Percentiles rank a stretch among this genome's conserved stretches.
Conservation (phyloP, 2,329 filamentous ascomycete genomes). For the Delphinella strobiligena region DNA sequence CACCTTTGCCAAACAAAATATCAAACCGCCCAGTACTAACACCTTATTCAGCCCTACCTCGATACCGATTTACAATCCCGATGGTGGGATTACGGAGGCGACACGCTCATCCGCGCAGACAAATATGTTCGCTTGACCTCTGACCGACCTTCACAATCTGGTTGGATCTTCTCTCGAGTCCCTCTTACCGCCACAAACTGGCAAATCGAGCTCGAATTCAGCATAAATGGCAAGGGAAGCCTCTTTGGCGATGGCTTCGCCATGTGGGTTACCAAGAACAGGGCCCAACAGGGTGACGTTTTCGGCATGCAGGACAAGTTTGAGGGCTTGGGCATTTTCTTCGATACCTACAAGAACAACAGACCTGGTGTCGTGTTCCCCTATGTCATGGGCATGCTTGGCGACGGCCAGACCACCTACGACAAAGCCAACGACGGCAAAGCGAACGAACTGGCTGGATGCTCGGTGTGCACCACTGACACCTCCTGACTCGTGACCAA, state of each 20-base stretch:
- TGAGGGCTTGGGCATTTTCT: constrained; percentile 86
- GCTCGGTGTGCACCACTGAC: constrained; percentile 46
- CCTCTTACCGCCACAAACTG: constrained; percentile 96
- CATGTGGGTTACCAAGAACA: constrained; percentile 95
- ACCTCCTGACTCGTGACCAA: not conserved
- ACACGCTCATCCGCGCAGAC: constrained; percentile 69
- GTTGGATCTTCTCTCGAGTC: constrained; percentile 88
- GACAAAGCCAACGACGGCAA: constrained; percentile 94
- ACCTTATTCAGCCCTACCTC: constrained; percentile 63
- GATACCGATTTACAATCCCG: constrained; percentile 97
- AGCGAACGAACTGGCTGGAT: constrained; percentile 81
- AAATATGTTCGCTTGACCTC: constrained; percentile 85
- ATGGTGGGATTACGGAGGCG: constrained; percentile 98
- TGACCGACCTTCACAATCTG: constrained; percentile 78
- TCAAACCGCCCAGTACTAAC: not conserved
- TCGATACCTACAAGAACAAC: constrained; percentile 99
- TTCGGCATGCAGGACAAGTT: constrained; percentile 84
- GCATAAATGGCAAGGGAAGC: constrained; percentile 76
- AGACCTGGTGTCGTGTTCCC: constrained; percentile 90
- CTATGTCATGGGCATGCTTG: constrained; percentile 97
- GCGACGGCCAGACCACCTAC: constrained; percentile 79
- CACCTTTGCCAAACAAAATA: too few relatives aligned
- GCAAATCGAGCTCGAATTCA: constrained; percentile 96
- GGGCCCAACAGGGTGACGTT: constrained; percentile 65
- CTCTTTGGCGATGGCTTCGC: constrained; percentile 95